Base-by-base conservation (phyloP, 768 basidiomycete genomes). In the Lenzites betulinus region DNA sequence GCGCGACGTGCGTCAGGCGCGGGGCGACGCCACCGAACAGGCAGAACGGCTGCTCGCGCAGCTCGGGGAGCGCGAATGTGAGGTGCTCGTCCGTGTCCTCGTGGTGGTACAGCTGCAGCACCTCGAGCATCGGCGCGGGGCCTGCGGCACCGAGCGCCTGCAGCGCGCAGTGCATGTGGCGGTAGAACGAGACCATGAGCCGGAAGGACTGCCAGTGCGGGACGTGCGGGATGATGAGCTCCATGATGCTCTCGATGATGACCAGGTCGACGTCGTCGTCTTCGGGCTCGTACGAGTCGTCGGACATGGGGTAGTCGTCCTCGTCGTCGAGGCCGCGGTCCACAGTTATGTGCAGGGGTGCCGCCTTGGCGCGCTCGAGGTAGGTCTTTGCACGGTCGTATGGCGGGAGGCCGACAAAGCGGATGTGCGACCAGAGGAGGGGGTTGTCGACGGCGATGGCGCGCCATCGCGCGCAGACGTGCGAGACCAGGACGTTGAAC, bases 401-500 rank as follows among this genome's bases (percentile, higher is more conserved):
- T 1, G 80, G 79, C 3, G 76, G 72, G 25, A 70, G 71, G 5
- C 62, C 42, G 43, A 81, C 51, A 60, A 68, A 82, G 3, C 70
- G 65, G 41, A 89, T 74, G 30, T 59, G 70, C 12, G 81, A 81
- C 87, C 87, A 89, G 18, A 89, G 76, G 9, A 75, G 73, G 0
- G 85, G 82, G 0, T 81, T 81, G 30, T 79, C 78, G 28, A 88
- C 55, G 3, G 85, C 67, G 1, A 79, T 64, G 36, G 72, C 73
- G 49, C 86, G 83, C 87, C 87, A 88, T 58, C 79, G 82, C 25
- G 66, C 73, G 69, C 86, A 88, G 11, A 87, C 81, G 64, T 86
- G 86, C 18, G 86, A 86, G 15, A 80, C 83, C 64, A 85, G 73
- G 28, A 85, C 58, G 50, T 52, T 51, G 58, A 52, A 51, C 36